Base-by-base conservation (phyloP, 1,284 basidiomycete species). In the Heimioporus retisporus region DNA sequence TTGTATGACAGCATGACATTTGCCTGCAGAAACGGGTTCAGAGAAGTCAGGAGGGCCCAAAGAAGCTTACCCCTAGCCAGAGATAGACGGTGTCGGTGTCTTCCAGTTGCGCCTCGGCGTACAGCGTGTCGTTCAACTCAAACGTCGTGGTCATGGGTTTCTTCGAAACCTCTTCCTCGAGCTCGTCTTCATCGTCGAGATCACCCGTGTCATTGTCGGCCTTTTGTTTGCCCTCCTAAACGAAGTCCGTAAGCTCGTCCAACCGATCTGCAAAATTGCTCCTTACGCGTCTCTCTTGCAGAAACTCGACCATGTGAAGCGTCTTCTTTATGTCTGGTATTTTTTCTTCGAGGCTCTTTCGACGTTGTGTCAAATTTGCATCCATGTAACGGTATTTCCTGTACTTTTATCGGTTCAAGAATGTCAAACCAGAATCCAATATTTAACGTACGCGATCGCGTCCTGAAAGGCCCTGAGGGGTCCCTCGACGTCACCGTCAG, bases 351-450 rank as follows among this genome's bases (percentile, higher is more conserved):
- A 99, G 85, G 2, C 92, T 91, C 65, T 87, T 86, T 61, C 93
- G 87, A 57, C 96, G 88, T 77, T 96, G 93, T 18, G 91, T 85
- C 58, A 97, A 85, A 76, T 92, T 97, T 46, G 90, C 84, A 75
- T 99, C 97, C 97, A 99, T 99, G 82, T 97, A 98, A 67, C 95
- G 93, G 85, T 99, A 99, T 85, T 99, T 99, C 69, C 96, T 98
- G 82, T 73, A 76, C 81, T 81, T 71, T 66, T 68, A 68, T 67
- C 65, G 67, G 65, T 71, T 67, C 72, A 70, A 69, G 69, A 72
- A 61, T 59, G 72, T 60, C 56, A 63, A 31, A 56, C 46, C 51
- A 72, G 67, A 64, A 72, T 21, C 68, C 66, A 67, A 69, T 61
- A 63, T 61, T 65, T 59, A 61, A 64, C 90, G 79, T 83, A 97